Base-by-base conservation (phyloP, 139 green algal species). In the Picochlorum sp. region DNA sequence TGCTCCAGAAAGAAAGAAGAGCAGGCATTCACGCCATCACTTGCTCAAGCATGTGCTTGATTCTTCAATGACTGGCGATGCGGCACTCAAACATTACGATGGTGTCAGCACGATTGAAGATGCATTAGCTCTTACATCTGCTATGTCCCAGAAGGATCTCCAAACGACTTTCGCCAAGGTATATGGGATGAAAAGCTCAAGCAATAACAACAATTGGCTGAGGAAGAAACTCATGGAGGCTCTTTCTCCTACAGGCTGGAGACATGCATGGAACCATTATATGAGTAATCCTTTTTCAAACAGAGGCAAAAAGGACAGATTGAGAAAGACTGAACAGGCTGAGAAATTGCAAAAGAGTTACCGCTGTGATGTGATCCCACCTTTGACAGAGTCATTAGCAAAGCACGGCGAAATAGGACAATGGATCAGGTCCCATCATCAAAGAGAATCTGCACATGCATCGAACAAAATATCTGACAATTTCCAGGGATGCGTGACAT, bases 171-270 rank as follows among this genome's bases (percentile, higher is more conserved):
- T 78, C 21, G 28, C 52, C 18, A 20, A 18, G 1, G 67, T 78
- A 5, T 78, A 77, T 28, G 61, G 61, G 8, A 58, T 69, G 5
- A 51, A 62, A 21, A 65, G 56, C 15, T 67, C 28, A 45, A 69
- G 56, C 62, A 78, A 78, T 55, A 78, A 78, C 41, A 78, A 78
- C 60, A 60, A 51, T 16, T 78, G 72, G 72, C 66, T 78, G 28
- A 59, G 72, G 8, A 70, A 75, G 23, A 78, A 78, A 62, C 67
- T 78, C 30, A 55, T 78, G 8, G 72, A 78, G 58, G 72, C 50
- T 28, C 23, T 57, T 16, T 15, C 50, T 15, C 45, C 45, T 18
- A 51, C 14, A 18, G 16, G 4, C 15, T 51, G 45, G 45, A n/a
- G 45, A 18, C 6, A 51, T 20, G 45, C 45, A 18, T 51, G 45